Conservation (phyloP, 192 early-diverging fungal genomes). For the Coemansia sp. region DNA sequence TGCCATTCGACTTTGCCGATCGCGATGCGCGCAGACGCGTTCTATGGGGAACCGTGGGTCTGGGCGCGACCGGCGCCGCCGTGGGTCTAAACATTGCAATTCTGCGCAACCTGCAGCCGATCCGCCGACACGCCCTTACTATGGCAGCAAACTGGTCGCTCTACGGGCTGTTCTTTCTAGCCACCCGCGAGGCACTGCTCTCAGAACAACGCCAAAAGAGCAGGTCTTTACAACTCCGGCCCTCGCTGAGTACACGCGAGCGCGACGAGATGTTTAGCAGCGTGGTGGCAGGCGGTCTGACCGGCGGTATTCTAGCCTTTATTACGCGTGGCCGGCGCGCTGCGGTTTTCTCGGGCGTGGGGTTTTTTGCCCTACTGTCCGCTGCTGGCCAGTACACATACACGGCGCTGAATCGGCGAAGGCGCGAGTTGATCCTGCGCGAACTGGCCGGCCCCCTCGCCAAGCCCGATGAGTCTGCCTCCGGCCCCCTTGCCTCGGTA, state of each 20-base stretch:
- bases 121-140: constrained; percentile 20
- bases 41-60: constrained; percentile 21
- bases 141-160: constrained; percentile 47
- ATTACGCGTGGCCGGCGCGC: constrained; percentile 51
- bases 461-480: background rate
- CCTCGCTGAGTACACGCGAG: constrained; percentile 54
- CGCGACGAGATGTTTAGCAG: constrained; percentile 63
- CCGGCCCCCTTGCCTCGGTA: background rate
- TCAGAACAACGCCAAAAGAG: constrained; percentile 54
- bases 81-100: constrained; percentile 43
- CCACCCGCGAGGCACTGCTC: constrained; percentile 59
- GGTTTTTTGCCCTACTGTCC: constrained; percentile 54
- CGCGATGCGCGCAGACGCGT: constrained; percentile 25
- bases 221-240: constrained; percentile 51
- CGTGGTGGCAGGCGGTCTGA: constrained; percentile 54
- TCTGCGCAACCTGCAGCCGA: constrained; percentile 42
- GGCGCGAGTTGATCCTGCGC: constrained; percentile 55
- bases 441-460: constrained; percentile 5
- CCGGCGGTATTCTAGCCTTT: constrained; percentile 57
- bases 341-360: constrained; percentile 53
- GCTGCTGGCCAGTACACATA: constrained; percentile 50
- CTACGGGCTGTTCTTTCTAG: constrained; percentile 30
- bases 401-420: constrained; percentile 41
- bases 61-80: constrained; percentile 18
- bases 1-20: constrained; percentile 9